phyloP scores from a whole-genome alignment of 768 basidiomycete genomes.

The Lactarius tabidus region DNA sequence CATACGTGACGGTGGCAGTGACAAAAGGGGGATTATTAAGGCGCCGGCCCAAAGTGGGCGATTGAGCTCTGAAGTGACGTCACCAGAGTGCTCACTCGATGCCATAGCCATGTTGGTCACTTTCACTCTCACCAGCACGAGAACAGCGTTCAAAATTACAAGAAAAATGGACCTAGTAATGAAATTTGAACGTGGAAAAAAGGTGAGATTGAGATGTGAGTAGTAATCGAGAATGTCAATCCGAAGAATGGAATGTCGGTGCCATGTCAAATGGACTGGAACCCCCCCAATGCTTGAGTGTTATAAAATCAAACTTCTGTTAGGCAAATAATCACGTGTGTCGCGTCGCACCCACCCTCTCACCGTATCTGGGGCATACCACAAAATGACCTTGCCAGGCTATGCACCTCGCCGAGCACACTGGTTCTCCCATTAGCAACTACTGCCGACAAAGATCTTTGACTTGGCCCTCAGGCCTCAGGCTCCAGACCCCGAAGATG shows the following conservation, averaged over 20 bases:
- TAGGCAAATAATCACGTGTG: no score
- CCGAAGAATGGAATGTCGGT: no score
- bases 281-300: not conserved
- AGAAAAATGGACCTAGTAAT: not conserved
- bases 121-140: not conserved
- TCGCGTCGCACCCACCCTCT: no score
- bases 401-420: constrained; percentile 55
- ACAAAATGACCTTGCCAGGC: no score
- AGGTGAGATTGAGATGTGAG: not conserved
- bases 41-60: no score
- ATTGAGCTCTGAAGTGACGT: no score
- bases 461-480: constrained; percentile 69
- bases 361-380: no score
- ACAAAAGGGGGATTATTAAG: not conserved
- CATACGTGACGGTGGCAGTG: not conserved
- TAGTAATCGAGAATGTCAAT: constrained; percentile 7
- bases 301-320: no score
- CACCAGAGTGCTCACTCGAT: no score
- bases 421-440: no score
- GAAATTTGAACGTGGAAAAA: not conserved
- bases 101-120: no score
- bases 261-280: not conserved
- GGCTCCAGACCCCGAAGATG: constrained; percentile 61
- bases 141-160: no score
- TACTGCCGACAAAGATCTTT: constrained; percentile 43